Base-by-base conservation (phyloP, 2,329 filamentous ascomycete genomes). In the Aspergillus chevalieri region DNA sequence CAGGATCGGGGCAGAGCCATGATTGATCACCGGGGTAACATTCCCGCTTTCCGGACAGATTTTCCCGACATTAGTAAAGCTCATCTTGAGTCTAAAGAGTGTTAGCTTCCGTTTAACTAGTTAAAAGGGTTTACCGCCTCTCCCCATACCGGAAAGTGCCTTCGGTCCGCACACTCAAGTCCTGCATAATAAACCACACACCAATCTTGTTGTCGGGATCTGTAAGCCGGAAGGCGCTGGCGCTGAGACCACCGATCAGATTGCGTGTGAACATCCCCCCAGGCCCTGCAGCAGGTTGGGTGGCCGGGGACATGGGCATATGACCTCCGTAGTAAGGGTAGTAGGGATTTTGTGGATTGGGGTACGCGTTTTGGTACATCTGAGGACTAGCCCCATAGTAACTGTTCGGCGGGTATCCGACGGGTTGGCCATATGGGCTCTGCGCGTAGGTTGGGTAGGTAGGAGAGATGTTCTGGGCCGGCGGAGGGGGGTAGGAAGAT, bases 131-230 rank as follows among this genome's bases (percentile, higher is more conserved):
- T 36, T n/a, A 28, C 3, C 10, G 43, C 12, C 7, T 8, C 26
- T 12, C 33, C 12, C 65, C 77, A 62, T 78, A 94, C 89, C 92
- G 81, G 69, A 97, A 98, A 52, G 78, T 81, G 9, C 93, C 93
- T 68, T 97, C 93, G 0, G 90, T 95, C 43, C 93, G 82, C 28
- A 98, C 92, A 61, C 90, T 95, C 41, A 98, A 76, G 71, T 98
- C 93, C 67, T 96, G 92, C 47, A 97, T 76, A 43, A 98, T 87
- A 62, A 98, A 98, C 92, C 92, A 98, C 56, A 95, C 90, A 2
- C 92, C 92, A 46, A 88, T 83, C 66, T 89, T 87, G 56, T 89
- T 85, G 14, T 87, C 76, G 0, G 84, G 81, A 58, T 97, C 91
- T 2, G 82, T 84, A 47, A 97, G 78, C 28, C 86, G 83, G 64